phyloP scores from a whole-genome alignment of 306 rosid species.

The Dalbergia cultrata region DNA sequence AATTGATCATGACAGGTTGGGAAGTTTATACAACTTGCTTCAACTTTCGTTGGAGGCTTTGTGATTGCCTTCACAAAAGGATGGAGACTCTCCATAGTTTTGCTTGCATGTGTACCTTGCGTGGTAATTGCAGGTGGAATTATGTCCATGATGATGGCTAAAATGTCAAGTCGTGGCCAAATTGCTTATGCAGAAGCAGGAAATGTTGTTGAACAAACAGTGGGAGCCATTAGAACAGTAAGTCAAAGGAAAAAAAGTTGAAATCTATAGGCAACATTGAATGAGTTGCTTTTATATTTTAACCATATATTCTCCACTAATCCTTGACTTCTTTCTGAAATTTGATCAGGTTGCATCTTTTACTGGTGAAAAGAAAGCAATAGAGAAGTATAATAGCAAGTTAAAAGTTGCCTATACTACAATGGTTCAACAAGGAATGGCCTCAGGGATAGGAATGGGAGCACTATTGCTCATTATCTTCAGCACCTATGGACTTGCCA shows the following conservation, averaged over 20 bases:
- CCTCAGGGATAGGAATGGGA: slow-evolving; percentile 76
- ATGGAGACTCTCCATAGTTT: slow-evolving; percentile 73
- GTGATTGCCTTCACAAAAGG: slow-evolving; percentile 71
- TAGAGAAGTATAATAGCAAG: slow-evolving; percentile 69
- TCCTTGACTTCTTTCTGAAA: slow-evolving; percentile 24
- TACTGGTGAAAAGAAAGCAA: slow-evolving; percentile 83
- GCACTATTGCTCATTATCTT: slow-evolving; percentile 54
- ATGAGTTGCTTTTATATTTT: slow-evolving; percentile 23
- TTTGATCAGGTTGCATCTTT: slow-evolving; percentile 82
- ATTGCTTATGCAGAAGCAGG: slow-evolving; percentile 92
- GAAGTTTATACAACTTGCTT: slow-evolving; percentile 72
- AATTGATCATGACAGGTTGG: slow-evolving; percentile 69
- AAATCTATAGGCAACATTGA: not conserved
- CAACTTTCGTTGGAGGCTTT: slow-evolving; percentile 84
- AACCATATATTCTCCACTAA: not conserved
- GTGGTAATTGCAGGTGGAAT: slow-evolving; percentile 63
- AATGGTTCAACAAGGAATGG: slow-evolving; percentile 72
- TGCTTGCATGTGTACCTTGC: slow-evolving; percentile 71
- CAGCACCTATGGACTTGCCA: slow-evolving; percentile 81
- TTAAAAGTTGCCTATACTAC: slow-evolving; percentile 64
- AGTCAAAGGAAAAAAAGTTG: slow-evolving; percentile 18
- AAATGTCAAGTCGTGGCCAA: slow-evolving; percentile 83
- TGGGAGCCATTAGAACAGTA: slow-evolving; percentile 90
- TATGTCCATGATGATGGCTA: slow-evolving; percentile 54
- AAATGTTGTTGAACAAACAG: slow-evolving; percentile 81